Evolutionary conservation across 1,284 basidiomycete genomes (phyloP).

Genomic region (Xerocomus nothofagi): DNA sequence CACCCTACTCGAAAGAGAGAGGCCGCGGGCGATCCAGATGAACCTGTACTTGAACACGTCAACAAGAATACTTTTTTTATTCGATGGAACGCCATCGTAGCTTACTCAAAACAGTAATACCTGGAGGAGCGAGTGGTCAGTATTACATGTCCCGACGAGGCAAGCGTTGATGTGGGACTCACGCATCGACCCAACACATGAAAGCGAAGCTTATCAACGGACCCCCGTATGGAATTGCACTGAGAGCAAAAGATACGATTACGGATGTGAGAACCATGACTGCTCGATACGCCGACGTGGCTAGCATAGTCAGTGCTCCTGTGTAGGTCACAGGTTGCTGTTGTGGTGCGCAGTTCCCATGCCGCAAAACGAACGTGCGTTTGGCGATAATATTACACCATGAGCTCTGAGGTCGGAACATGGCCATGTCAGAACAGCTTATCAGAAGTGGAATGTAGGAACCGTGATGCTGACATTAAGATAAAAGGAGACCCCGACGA

Average conservation of each 20-base stretch:
- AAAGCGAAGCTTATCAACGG: conserved; percentile 62
- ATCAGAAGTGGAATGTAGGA: conserved; percentile 6
- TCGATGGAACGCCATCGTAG: conserved; percentile 7
- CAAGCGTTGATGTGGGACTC: conserved; percentile 38
- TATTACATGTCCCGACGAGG: not conserved
- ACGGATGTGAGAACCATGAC: conserved; percentile 80
- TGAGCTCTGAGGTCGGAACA: conserved; percentile 49
- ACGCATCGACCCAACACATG: conserved; percentile 83
- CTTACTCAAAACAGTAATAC: conserved; percentile 87
- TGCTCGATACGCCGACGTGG: conserved; percentile 73
- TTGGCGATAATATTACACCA: conserved; percentile 75
- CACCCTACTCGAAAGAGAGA: conserved; percentile 66
- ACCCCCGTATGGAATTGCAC: conserved; percentile 65
- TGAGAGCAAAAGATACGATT: conserved; percentile 63
- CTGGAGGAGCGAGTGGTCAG: conserved; percentile 38
- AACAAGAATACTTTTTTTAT: conserved; percentile 5
- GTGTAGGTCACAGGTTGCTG: conserved; percentile 59
- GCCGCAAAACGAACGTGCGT: conserved; percentile 63
- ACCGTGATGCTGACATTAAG: conserved; percentile 58
- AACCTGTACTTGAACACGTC: conserved; percentile 46
- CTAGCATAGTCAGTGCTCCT: conserved; percentile 68
- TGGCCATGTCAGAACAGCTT: conserved; percentile 14
- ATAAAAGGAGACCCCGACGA: conserved; percentile 70
- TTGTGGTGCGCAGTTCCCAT: conserved; percentile 54
- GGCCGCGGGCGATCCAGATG: conserved; percentile 73